Base-by-base conservation (phyloP, 75 land plant genomes). In the Picea glauca region DNA sequence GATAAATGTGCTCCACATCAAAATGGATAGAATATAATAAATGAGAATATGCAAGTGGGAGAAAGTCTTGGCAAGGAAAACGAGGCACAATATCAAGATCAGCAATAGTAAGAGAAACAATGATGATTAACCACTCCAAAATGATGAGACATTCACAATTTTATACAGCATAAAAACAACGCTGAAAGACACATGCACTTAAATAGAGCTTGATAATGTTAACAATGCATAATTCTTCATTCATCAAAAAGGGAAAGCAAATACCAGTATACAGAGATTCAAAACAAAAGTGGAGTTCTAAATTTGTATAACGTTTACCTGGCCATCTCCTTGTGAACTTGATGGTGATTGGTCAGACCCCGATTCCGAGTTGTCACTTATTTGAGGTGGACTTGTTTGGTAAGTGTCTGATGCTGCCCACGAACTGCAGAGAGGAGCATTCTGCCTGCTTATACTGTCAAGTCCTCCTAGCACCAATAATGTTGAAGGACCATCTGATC, bases 341-440 rank as follows among this genome's bases (percentile, higher is more conserved):
- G 93, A 85, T 60, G 82, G 85, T 58, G 91, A 91, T 73, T 81
- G 93, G 33, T 85, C 83, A 68, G 97, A 90, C 74, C 87, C 82
- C 15, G 93, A 89, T 80, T 85, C 91, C 23, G 89, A 87, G 58
- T 86, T 85, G 14, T 81, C 81, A 80, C 90, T 88, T 21, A 76
- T 79, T 64, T 87, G 93, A 30, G 84, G 89, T 46, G 85, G 89
- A 61, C 85, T 89, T 15, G 84, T 81, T 63, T 79, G 83, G 35
- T 81, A 76, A 35, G 83, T 64, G 18, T 85, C 84, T 50, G 78
- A 76, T n/a, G 78, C 78, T 50, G 80, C 9, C 82, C 82, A 86
- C 46, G 72, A 75, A 66, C 84, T 81, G 58, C 26, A 82, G n/a
- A 78, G 81, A 76, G 73, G 78, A 68, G 82, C 83, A 31, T 74